Conservation (phyloP, 345 rosid species). For the Triadica sebifera region DNA sequence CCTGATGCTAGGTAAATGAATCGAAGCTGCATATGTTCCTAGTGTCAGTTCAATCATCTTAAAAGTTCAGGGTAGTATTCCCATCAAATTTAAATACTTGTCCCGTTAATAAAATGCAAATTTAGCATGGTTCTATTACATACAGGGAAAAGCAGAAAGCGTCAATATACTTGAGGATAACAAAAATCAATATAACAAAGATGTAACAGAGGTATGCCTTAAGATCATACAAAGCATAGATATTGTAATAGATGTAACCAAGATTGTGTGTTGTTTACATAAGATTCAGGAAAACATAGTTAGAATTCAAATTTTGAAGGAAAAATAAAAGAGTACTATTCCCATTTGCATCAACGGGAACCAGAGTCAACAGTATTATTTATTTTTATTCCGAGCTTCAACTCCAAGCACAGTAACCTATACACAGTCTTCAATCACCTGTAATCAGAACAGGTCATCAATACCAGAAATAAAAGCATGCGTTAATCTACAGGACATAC, state of each 20-base stretch:
- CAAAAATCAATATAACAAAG: neutral
- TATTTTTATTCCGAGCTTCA: slow-evolving; percentile 1
- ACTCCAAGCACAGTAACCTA: slow-evolving; percentile 1
- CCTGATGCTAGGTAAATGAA: too few relatives aligned
- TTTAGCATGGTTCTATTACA: too few relatives aligned
- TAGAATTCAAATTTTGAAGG: neutral
- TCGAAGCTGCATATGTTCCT: too few relatives aligned
- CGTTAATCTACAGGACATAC: neutral
- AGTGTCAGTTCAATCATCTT: too few relatives aligned
- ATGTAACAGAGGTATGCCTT: neutral
- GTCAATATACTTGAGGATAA: neutral
- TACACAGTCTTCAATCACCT: slow-evolving; percentile 3
- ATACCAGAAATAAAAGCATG: neutral
- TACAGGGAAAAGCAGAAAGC: too few relatives aligned
- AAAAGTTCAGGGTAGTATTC: too few relatives aligned
- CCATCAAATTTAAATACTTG: too few relatives aligned
- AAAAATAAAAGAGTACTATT: neutral
- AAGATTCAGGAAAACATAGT: neutral
- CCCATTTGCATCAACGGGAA: neutral
- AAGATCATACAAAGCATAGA: neutral
- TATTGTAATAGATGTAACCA: neutral
- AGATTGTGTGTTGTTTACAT: neutral
- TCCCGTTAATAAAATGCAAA: too few relatives aligned
- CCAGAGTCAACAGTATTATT: neutral
- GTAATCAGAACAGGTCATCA: slow-evolving; percentile 7